These are phyloP conservation scores for Hydnum rufescens DNA, from an alignment of 768 basidiomycete species.

Conservation along the genomic window DNA sequence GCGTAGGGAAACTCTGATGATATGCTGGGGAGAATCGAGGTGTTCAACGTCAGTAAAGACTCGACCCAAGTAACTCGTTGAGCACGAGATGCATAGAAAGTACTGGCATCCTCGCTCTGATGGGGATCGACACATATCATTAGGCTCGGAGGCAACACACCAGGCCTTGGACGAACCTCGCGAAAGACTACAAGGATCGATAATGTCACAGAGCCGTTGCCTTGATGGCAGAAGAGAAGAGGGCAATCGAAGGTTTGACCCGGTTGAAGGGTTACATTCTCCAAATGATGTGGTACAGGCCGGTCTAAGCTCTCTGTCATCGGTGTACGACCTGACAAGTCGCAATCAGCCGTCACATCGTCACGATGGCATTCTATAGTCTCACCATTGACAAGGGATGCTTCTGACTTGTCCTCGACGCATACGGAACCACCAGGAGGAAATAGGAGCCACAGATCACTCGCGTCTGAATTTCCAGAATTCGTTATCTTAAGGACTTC, in stretches of 20 bases:
- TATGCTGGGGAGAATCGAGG: conserved; percentile 29
- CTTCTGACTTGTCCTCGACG: conserved; percentile 25
- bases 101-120: neutral
- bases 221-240: neutral
- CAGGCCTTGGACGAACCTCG: neutral
- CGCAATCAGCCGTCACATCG: no score
- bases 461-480: conserved; percentile 35
- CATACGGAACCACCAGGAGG: conserved; percentile 45
- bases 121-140: neutral
- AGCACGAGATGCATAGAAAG: neutral
- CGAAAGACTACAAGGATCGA: neutral
- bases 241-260: neutral
- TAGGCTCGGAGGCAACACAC: neutral
- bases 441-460: conserved; percentile 51
- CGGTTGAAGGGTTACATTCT: neutral
- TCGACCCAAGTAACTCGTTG: conserved; percentile 25
- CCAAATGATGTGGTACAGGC: neutral
- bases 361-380: no score
- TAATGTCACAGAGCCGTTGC: neutral
- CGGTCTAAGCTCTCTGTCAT: no score
- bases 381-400: no score
- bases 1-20: conserved; percentile 6
- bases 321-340: no score
- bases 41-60: conserved; percentile 35
- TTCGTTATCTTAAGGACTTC: conserved; percentile 46